Conservation (phyloP, 768 basidiomycete species). For the Coprinopsis marcescibilis region DNA sequence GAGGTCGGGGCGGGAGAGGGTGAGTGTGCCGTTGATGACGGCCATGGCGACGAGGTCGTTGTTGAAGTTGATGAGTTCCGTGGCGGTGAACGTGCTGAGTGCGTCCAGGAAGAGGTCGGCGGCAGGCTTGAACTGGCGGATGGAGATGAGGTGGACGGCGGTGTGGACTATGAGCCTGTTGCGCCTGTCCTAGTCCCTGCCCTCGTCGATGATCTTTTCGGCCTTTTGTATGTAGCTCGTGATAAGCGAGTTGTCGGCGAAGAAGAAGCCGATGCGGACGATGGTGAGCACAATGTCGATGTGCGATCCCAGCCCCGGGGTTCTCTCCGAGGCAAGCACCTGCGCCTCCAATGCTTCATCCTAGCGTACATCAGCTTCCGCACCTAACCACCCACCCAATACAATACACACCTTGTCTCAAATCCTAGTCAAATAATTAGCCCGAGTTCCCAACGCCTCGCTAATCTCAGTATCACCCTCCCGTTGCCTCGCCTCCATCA, state of each 20-base stretch:
- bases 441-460: slow-evolving; percentile 78
- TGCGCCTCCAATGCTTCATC: slow-evolving; percentile 80
- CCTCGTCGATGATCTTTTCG: slow-evolving; percentile 86
- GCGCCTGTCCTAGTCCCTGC: slow-evolving; percentile 96
- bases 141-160: slow-evolving; percentile 77
- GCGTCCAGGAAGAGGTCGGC: slow-evolving; percentile 87
- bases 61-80: slow-evolving; percentile 82
- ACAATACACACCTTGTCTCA: slow-evolving; percentile 73
- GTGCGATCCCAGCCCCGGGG: slow-evolving; percentile 82
- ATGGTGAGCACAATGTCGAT: slow-evolving; percentile 92
- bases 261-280: slow-evolving; percentile 84
- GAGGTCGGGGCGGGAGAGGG: slow-evolving; percentile 75
- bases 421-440: slow-evolving; percentile 82
- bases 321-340: no score
- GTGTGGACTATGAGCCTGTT: slow-evolving; percentile 96
- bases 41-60: slow-evolving; percentile 86
- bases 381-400: neutral
- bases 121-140: slow-evolving; percentile 89
- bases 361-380: no score
- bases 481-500: slow-evolving; percentile 83
- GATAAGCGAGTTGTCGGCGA: slow-evolving; percentile 69
- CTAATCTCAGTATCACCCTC: slow-evolving; percentile 93
- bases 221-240: slow-evolving; percentile 70
- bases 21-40: slow-evolving; percentile 73
- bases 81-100: slow-evolving; percentile 91